Base-by-base conservation (phyloP, 2,329 filamentous ascomycete genomes). In the Fusarium keratoplasticum region DNA sequence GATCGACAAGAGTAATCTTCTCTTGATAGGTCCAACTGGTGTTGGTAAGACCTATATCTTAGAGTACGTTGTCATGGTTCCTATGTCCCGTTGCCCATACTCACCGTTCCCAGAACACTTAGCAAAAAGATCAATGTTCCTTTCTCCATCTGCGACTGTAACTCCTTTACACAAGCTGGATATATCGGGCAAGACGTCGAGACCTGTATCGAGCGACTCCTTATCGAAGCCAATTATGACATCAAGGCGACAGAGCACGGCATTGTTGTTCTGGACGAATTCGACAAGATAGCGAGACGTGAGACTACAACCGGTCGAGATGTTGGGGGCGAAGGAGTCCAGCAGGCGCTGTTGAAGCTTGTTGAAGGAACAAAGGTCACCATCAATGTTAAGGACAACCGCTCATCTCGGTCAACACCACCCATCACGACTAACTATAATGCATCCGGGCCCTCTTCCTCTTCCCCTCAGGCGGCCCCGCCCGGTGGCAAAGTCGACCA, bases 111-210 rank as follows among this genome's bases (percentile, higher is more conserved):
- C 62, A 97, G 95, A 83, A 98, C 96, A 0, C 86, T 98, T 42
- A 96, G 96, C 76, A 93, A 95, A 79, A 93, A 96, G 61, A 89
- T 99, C n/a, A 96, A 96, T 70, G 95, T 98, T 0, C 96, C 96
- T 0, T 97, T 98, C 80, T 95, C 94, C 71, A 98, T 98, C 83
- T 96, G 94, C 70, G 96, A 98, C 83, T 98, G 96, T 82, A 98
- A 96, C 60, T 94, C 95, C 7, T 95, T 98, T 73, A 98, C 96
- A 0, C 96, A 98, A 84, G 96, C 96, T 6, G 96, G 96, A 29
- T 99, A 99, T 78, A 98, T 99, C 76, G 96, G 96, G 33, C 96
- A 98, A 80, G 96, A 99, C 80, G 96, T 96, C n/a, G 96, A 99
- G 81, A 92, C 94, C 1, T 98, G 96, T 77, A 95, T 99, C 44